These are phyloP conservation scores for Porcisia hertigi DNA, from an alignment of 208 protist species.

Conservation along the genomic window DNA sequence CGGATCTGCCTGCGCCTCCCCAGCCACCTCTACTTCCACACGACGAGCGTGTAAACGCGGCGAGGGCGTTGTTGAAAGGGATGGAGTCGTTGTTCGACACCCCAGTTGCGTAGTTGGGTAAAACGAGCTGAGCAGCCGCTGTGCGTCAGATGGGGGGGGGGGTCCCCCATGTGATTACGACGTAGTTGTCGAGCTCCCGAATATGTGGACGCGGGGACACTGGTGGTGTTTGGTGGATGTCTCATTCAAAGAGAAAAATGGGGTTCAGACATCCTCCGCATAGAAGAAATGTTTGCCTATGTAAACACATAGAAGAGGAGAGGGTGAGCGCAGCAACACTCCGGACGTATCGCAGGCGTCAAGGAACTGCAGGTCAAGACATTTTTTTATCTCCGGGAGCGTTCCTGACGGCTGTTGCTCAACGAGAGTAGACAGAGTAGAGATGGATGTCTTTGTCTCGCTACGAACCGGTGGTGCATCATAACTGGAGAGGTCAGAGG, in stretches of 20 bases:
- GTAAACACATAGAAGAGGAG: not conserved
- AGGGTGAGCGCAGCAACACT: not conserved
- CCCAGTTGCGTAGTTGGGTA: no score
- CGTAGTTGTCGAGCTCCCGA: not conserved
- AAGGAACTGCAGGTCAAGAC: not conserved
- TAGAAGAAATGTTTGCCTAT: not conserved
- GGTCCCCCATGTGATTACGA: not conserved
- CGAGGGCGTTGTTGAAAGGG: slow-evolving; percentile 24
- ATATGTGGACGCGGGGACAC: not conserved
- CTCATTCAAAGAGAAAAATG: not conserved
- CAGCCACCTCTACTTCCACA: not conserved
- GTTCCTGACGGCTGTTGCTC: no score
- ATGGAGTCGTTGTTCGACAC: slow-evolving; percentile 28
- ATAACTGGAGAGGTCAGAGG: no score
- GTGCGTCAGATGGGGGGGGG: not conserved
- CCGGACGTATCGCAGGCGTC: not conserved
- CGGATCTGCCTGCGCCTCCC: not conserved
- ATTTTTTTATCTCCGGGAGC: no score
- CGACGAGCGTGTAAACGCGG: slow-evolving; percentile 21
- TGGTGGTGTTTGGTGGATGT: not conserved
- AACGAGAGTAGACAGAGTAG: no score
- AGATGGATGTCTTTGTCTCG: no score
- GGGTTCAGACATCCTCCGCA: not conserved
- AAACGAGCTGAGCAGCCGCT: not conserved
- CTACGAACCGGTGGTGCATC: no score